Evolutionary conservation across 495 filamentous ascomycete genomes (phyloP), one percentile per base, ranked within the genome.

Genomic region (Neurospora sp.): DNA sequence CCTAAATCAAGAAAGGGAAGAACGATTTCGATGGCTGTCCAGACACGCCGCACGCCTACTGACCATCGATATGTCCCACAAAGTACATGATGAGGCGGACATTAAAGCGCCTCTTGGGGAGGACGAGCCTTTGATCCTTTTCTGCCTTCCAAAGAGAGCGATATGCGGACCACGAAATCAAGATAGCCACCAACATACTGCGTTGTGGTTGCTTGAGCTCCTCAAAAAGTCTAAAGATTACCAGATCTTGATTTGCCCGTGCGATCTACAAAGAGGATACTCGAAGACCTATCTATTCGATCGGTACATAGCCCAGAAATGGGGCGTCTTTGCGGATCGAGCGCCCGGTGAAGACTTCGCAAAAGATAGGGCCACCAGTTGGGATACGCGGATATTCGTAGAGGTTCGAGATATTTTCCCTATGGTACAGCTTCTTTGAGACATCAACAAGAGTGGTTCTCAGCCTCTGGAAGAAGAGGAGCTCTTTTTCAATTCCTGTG

Each of bases 21-120:
- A 4, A 0, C 45, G 45, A 24, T 54, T 54, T 6, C 45, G 45
- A 21, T 54, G 45, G 45, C 21, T 54, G 21, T 54, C 45, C 21
- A 48, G 45, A 48, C 11, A 3, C 2, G 1, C 45, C 21, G 1
- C 45, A 13, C 45, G 45, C 13, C 3, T 48, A 43, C 8, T n/a
- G 40, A 0, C 2, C 3, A 43, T 43, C 40, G 0, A 0, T 19
- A 43, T 43, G 2, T 0, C 0, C 0, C 17, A 43, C 40, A 5
- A 2, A n/a, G 0, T n/a, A 4, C 5, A 15, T 40, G 3, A 42
- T 15, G 1, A 42, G 13, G 5, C 13, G 5, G 19, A n/a, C 17
- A n/a, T 28, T 24, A 0, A 24, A 54, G 45, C 5, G 45, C 45
- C 45, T 5, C 45, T 54, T 28, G 45, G 10, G 21, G 45, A 54